A percentile compares a stretch with the other conserved stretches of the same genome.
phyloP scores from a whole-genome alignment of 164 flowering plant genomes.

The Dillenia turbinata region DNA sequence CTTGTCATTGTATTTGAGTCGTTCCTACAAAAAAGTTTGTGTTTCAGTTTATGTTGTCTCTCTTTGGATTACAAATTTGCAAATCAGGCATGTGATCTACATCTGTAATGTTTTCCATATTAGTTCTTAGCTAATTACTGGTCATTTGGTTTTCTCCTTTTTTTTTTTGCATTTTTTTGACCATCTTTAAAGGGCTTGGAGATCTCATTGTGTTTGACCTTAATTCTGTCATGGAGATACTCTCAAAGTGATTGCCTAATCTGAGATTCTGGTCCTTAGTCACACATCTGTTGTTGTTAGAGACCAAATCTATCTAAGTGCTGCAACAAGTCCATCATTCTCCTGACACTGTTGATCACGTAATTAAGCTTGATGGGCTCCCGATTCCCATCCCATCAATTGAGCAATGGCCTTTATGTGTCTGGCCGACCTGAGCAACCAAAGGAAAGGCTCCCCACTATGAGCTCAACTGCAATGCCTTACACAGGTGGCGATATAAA shows the following conservation, averaged over 20 bases:
- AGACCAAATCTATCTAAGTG: background rate
- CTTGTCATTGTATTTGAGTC: no score
- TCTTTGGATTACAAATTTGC: background rate
- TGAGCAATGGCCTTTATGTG: slow-evolving; percentile 88
- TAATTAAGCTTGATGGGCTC: slow-evolving; percentile 67
- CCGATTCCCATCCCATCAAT: slow-evolving; percentile 88
- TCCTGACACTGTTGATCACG: background rate
- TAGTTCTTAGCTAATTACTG: background rate
- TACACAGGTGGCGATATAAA: slow-evolving; percentile 99
- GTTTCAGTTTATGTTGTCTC: no score
- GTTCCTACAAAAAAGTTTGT: no score
- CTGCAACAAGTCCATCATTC: background rate
- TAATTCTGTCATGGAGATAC: slow-evolving; percentile 1
- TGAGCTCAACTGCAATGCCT: slow-evolving; percentile 87
- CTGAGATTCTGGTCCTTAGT: slow-evolving; percentile 3
- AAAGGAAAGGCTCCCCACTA: slow-evolving; percentile 83
- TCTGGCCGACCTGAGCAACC: slow-evolving; percentile 95
- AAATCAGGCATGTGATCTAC: background rate
- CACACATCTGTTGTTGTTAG: slow-evolving; percentile 1
- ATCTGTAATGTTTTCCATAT: background rate
- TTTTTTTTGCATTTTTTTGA: no score
- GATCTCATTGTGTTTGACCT: background rate
- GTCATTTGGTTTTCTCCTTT: background rate
- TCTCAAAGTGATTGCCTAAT: background rate
- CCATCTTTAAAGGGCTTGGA: slow-evolving; percentile 12